Conservation (phyloP, 768 basidiomycete species). For the Podaxis mareebaensis region DNA sequence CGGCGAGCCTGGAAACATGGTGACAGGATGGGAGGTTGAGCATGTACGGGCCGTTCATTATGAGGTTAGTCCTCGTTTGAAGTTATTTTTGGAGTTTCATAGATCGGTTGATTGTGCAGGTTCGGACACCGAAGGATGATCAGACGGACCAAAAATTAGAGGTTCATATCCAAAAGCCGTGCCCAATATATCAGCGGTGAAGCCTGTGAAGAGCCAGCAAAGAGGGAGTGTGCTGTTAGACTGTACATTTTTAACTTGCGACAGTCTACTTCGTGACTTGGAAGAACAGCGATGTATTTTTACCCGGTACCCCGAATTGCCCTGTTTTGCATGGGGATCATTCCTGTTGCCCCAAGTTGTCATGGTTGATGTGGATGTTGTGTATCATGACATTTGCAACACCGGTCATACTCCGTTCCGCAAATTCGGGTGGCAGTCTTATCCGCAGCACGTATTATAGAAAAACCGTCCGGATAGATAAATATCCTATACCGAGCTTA, state of each 20-base stretch:
- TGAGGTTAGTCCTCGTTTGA: constrained; percentile 23
- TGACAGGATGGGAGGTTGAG: constrained; percentile 27
- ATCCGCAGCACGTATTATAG: neutral
- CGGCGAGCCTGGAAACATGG: neutral
- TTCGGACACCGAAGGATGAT: constrained; percentile 14
- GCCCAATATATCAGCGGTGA: constrained; percentile 8
- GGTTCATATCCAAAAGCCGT: constrained; percentile 14
- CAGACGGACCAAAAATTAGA: constrained; percentile 8
- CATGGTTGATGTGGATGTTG: neutral
- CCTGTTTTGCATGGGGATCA: too few species aligned
- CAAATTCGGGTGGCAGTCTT: neutral
- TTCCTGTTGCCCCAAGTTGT: neutral
- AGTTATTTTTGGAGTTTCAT: constrained; percentile 4
- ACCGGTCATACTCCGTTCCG: neutral
- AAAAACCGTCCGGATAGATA: neutral
- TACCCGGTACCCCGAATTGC: neutral
- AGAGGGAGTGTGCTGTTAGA: neutral
- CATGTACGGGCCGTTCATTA: constrained; percentile 24
- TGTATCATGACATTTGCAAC: neutral
- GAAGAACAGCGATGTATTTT: constrained; percentile 2
- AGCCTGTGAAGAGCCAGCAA: neutral
- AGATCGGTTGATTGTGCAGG: constrained; percentile 5
- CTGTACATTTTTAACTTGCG: neutral
- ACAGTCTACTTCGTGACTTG: neutral
- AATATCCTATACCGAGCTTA: neutral